Conservation (phyloP, 2,329 filamentous ascomycete genomes). For the Beauveria caledonica region DNA sequence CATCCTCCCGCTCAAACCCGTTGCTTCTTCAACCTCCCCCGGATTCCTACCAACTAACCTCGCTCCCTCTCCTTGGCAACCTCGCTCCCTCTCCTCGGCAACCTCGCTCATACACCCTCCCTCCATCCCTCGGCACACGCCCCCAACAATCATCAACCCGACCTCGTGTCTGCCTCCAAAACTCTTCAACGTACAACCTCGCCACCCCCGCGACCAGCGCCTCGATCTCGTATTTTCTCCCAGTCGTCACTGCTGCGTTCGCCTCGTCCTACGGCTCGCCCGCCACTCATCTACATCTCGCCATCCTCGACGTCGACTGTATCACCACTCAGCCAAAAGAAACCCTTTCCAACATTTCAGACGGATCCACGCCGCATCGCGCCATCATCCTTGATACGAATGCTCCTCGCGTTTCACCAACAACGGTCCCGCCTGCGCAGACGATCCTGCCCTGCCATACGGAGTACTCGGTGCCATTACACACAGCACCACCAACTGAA, state of each 20-base stretch:
- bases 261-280: background rate
- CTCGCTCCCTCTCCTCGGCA: background rate
- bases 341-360: too few species aligned
- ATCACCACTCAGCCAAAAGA: background rate
- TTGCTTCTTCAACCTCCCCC: background rate
- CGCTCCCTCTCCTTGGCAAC: background rate
- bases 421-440: background rate
- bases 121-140: background rate
- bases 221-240: background rate
- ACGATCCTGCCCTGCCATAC: background rate
- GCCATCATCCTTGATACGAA: background rate
- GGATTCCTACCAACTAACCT: background rate
- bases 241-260: background rate
- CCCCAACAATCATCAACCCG: background rate
- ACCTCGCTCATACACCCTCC: background rate
- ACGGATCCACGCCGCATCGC: conserved; percentile 2
- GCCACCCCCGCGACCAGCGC: background rate
- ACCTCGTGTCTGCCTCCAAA: background rate
- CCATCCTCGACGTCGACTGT: conserved; percentile 1
- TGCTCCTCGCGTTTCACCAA: background rate
- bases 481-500: background rate
- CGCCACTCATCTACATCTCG: background rate
- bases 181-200: background rate
- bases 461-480: background rate
- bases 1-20: background rate